A percentile compares a stretch with the other conserved stretches of the same genome.
Conservation (phyloP, 345 rosid genomes). For the Brassica napus region Da-Ae NC_063435.1:12694001-12694500, state of each 20-base stretch:
- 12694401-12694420: neutral
- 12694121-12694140: constrained; percentile 55
- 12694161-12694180: constrained; percentile 49
- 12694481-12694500: too few relatives aligned
- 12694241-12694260: constrained; percentile 33
- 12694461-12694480: too few relatives aligned
- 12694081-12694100: constrained; percentile 9
- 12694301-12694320: neutral
- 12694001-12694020: constrained; percentile 27
- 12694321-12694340: neutral
- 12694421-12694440: neutral
- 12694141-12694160: constrained; percentile 48
- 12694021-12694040: neutral
- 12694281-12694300: neutral
- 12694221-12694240: constrained; percentile 11
- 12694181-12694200: neutral
- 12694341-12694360: neutral
- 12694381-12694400: neutral
- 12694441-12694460: too few relatives aligned
- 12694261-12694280: constrained; percentile 34
- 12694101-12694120: constrained; percentile 46
- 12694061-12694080: neutral
- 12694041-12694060: neutral
- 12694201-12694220: constrained; percentile 20
- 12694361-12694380: neutral